These are phyloP conservation scores for Mentha longifolia DNA, from an alignment of 257 asterid genomes.

Conservation along the genomic window DNA sequence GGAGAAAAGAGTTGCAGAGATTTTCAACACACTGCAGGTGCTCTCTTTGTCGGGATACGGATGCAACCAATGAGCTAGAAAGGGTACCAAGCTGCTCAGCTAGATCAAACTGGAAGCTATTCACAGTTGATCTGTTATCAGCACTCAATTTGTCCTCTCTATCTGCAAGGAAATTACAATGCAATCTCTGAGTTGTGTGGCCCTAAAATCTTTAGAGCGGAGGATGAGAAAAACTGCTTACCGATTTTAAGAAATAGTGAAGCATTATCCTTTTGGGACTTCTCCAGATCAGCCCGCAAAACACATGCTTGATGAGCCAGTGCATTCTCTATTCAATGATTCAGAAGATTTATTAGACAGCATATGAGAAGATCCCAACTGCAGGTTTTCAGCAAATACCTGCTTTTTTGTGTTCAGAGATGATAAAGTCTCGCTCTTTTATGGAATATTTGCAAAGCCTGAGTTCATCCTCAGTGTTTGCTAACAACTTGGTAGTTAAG, in stretches of 20 bases:
- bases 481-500: slow-evolving; percentile 55
- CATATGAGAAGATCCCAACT: slow-evolving; percentile 13
- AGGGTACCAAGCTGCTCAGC: slow-evolving; percentile 64
- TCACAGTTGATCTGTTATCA: slow-evolving; percentile 65
- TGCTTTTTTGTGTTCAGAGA: slow-evolving; percentile 83
- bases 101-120: slow-evolving; percentile 68
- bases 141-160: slow-evolving; percentile 75
- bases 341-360: slow-evolving; percentile 26
- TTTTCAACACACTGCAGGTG: slow-evolving; percentile 68
- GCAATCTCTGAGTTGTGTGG: slow-evolving; percentile 28
- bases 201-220: not conserved
- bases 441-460: slow-evolving; percentile 59
- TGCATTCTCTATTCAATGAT: slow-evolving; percentile 63
- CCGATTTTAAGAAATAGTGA: slow-evolving; percentile 73
- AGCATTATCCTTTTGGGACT: slow-evolving; percentile 65
- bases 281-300: slow-evolving; percentile 80
- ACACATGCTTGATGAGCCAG: slow-evolving; percentile 82
- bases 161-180: slow-evolving; percentile 46
- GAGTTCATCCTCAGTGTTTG: slow-evolving; percentile 66
- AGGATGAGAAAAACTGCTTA: slow-evolving; percentile 28
- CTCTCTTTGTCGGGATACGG: slow-evolving; percentile 66
- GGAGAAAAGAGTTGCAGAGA: slow-evolving; percentile 62
- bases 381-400: slow-evolving; percentile 46
- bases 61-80: slow-evolving; percentile 55
- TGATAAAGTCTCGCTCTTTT: slow-evolving; percentile 73